A percentile compares a stretch with the other conserved stretches of the same genome.
Evolutionary conservation across 73 alveolate genomes (phyloP).

Genomic region (Tetrahymena borealis): DNA sequence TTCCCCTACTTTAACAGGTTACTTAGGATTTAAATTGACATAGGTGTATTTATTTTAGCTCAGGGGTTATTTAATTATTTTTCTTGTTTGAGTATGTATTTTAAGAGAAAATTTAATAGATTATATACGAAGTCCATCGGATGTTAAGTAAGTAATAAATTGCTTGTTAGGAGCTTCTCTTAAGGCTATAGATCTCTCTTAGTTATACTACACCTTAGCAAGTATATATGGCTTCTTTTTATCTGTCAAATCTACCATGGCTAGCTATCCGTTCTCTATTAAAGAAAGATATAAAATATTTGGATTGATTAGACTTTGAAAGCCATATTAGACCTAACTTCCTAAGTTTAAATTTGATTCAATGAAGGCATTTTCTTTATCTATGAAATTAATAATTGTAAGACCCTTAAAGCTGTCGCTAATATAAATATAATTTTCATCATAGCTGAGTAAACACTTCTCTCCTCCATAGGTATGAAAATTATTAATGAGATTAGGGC

Average conservation of each 20-base stretch:
- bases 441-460: neutral
- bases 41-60: neutral
- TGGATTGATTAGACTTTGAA: neutral
- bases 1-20: neutral
- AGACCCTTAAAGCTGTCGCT: neutral
- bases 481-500: neutral
- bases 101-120: neutral
- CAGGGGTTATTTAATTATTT: neutral
- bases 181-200: neutral
- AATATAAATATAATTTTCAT: neutral
- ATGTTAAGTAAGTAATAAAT: neutral
- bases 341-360: neutral
- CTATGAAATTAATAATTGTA: neutral
- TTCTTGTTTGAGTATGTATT: neutral
- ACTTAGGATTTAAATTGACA: neutral
- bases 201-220: neutral
- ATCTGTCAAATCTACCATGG: neutral
- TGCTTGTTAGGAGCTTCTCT: neutral
- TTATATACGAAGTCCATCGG: neutral
- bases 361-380: neutral
- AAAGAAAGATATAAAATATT: neutral
- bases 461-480: neutral
- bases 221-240: neutral
- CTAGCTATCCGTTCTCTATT: neutral
- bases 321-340: neutral